Conservation (phyloP, 768 basidiomycete species). For the Agrocybe chaxingu region DNA sequence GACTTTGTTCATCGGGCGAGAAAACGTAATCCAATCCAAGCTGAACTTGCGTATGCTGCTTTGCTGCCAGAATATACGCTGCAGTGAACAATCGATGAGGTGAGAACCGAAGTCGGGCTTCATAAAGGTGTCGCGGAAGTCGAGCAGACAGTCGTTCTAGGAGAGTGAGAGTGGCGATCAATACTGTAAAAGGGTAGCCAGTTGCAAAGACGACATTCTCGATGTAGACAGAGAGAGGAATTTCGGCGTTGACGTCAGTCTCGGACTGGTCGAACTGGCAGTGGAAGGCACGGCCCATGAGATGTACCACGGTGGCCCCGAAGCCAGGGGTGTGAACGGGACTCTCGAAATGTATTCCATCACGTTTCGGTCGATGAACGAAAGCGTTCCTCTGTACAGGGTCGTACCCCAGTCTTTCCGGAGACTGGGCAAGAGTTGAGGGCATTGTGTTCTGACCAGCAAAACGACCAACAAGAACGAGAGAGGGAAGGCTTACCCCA, state of each 20-base stretch:
- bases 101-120: slow-evolving; percentile 6
- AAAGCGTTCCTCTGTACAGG: too few species aligned
- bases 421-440: too few species aligned
- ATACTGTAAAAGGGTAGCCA: slow-evolving; percentile 11
- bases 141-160: slow-evolving; percentile 15
- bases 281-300: slow-evolving; percentile 6
- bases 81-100: slow-evolving; percentile 14
- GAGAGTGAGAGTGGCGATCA: slow-evolving; percentile 13
- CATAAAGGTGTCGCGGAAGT: slow-evolving; percentile 4
- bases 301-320: slow-evolving; percentile 1
- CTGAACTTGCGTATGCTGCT: slow-evolving; percentile 9
- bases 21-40: slow-evolving; percentile 4
- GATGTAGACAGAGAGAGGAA: slow-evolving; percentile 11
- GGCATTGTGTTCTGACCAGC: too few species aligned
- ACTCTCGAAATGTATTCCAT: too few species aligned
- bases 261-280: slow-evolving; percentile 1
- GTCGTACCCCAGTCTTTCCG: too few species aligned
- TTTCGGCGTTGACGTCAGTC: not conserved
- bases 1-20: not conserved
- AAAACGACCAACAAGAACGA: too few species aligned
- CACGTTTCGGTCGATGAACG: too few species aligned
- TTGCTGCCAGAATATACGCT: slow-evolving; percentile 15
- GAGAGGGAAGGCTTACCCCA: too few species aligned
- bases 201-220: slow-evolving; percentile 12
- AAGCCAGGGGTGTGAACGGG: slow-evolving; percentile 4